Conservation (phyloP, 495 filamentous ascomycete species). For the Penicillium arizonense region DNA sequence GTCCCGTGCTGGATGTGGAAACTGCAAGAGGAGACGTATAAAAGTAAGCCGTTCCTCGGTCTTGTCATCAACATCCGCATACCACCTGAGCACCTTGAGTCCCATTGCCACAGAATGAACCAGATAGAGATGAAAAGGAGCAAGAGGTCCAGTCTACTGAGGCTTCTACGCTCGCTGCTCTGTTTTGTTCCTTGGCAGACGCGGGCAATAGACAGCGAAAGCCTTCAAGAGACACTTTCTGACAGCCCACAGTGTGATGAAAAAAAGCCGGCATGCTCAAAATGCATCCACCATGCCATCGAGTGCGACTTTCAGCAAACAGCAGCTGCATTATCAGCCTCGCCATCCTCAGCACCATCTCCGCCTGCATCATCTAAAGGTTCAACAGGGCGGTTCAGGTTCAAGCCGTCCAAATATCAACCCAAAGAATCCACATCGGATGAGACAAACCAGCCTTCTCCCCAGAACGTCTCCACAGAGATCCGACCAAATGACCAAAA, state of each 20-base stretch:
- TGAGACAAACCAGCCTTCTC: constrained; percentile 11
- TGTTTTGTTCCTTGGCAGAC: neutral
- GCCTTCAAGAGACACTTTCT: neutral
- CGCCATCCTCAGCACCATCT: constrained; percentile 1
- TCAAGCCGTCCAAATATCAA: constrained; percentile 24
- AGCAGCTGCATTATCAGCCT: neutral
- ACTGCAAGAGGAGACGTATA: constrained; percentile 36
- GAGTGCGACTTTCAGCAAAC: constrained; percentile 24
- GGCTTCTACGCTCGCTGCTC: neutral
- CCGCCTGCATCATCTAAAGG: neutral
- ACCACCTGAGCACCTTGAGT: neutral
- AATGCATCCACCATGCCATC: constrained; percentile 28
- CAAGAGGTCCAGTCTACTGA: neutral
- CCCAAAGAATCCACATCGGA: neutral
- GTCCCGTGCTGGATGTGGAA: constrained; percentile 30
- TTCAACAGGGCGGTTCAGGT: constrained; percentile 11
- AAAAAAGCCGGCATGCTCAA: constrained; percentile 27
- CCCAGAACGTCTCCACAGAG: neutral
- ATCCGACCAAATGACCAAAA: neutral
- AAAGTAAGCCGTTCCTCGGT: constrained; percentile 23
- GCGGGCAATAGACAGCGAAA: neutral
- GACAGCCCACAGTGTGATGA: constrained; percentile 35
- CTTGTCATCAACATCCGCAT: neutral
- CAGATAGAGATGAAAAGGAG: neutral
- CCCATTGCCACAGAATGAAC: neutral